Evolutionary conservation across 2,329 filamentous ascomycete species (phyloP), one percentile per base, ranked within the genome.

Genomic region (Esteya vermicola): DNA sequence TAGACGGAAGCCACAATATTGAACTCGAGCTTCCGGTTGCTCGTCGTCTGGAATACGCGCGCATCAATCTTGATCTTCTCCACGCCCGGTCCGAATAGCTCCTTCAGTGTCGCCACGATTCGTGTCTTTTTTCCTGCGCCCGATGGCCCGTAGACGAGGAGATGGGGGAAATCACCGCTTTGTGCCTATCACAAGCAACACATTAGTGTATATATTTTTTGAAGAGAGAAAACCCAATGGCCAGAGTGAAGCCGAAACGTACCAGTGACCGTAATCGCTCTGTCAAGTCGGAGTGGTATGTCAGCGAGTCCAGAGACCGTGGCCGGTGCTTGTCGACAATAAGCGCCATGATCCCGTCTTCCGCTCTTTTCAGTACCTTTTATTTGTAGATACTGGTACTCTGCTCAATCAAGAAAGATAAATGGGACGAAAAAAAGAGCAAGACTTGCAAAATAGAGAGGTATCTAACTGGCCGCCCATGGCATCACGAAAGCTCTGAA

Each of bases 41-140:
- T 82, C 19, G 78, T 88, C 1, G 91, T 96, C 61, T 94, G 88
- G 65, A 98, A 98, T 43, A 95, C 82, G 48, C 91, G 83, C 12
- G 86, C 85, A 57, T 98, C 91, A 62, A 98, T 96, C 66, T 96
- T 96, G 70, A 98, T 98, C 70, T 95, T 96, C 56, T 98, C 93
- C n/a, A 94, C 91, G 33, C 91, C 89, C 0, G 89, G 80, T 0
- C 91, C 91, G 59, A 91, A 98, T 8, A 98, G 72, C 55, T 95
- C 89, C 58, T 94, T 93, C 4, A 98, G 66, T 0, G 89, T 96
- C 14, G 91, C 88, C 16, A 95, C 85, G 49, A 96, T 93, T 33
- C 91, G 80, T 2, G 91, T 98, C 63, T 98, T 98, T 61, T 98
- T 98, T 49, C 91, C 91, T 6, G 91, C 91, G 26, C 91, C 91